Percentiles rank a stretch among this genome's conserved stretches.
phyloP scores from a whole-genome alignment of 805 yeast species.

The Candida parachauliodes region DNA sequence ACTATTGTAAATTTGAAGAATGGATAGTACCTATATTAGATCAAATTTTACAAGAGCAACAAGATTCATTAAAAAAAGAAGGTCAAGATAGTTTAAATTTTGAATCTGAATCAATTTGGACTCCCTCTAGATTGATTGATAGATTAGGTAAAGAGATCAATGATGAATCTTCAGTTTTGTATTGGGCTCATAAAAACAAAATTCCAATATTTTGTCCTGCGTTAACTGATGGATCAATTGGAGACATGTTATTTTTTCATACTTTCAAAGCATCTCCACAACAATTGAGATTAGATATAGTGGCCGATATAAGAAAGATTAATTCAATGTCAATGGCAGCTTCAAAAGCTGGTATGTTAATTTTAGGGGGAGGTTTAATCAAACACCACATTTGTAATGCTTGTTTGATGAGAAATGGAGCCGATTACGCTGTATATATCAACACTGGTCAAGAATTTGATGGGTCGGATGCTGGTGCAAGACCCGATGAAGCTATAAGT shows the following conservation, averaged over 20 bases:
- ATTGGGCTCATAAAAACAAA: slow-evolving; percentile 97
- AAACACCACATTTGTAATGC: slow-evolving; percentile 98
- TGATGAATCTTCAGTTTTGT: slow-evolving; percentile 87
- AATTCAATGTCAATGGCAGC: slow-evolving; percentile 96
- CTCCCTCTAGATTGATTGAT: slow-evolving; percentile 90
- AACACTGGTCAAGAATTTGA: slow-evolving; percentile 99
- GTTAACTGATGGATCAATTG: slow-evolving; percentile 95
- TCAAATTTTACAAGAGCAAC: slow-evolving; percentile 84
- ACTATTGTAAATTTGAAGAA: slow-evolving; percentile 95
- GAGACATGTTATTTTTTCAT: slow-evolving; percentile 98
- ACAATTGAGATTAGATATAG: slow-evolving; percentile 87
- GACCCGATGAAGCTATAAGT: slow-evolving; percentile 97
- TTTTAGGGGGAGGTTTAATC: slow-evolving; percentile 93
- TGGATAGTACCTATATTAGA: slow-evolving; percentile 97
- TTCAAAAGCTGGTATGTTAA: slow-evolving; percentile 88
- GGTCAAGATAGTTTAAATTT: slow-evolving; percentile 62
- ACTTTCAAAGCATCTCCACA: slow-evolving; percentile 92
- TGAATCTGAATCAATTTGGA: slow-evolving; percentile 70
- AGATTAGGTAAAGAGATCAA: slow-evolving; percentile 93
- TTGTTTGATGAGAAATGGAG: slow-evolving; percentile 98
- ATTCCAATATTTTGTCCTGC: slow-evolving; percentile 98
- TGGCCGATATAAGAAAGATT: slow-evolving; percentile 86
- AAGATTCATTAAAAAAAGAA: slow-evolving; percentile 47
- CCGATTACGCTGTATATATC: slow-evolving; percentile 94
- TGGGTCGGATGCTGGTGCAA: slow-evolving; percentile 98